Percentiles rank a stretch among this genome's conserved stretches.
Evolutionary conservation across 2,329 filamentous ascomycete species (phyloP).

Genomic region (Monosporascus cannonballus): DNA sequence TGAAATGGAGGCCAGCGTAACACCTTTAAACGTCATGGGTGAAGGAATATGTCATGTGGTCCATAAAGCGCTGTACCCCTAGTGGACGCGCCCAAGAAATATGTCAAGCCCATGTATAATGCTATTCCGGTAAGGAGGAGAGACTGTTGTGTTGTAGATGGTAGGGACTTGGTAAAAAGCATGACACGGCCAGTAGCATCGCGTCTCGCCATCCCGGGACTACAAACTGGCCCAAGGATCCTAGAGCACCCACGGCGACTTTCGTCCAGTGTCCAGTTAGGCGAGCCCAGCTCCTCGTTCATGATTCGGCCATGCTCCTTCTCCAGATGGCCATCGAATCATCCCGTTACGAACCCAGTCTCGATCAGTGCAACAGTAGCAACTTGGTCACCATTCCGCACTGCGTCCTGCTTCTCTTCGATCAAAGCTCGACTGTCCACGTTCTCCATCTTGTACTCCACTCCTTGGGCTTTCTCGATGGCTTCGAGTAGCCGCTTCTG

Average conservation of each 20-base stretch:
- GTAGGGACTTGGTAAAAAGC: no score
- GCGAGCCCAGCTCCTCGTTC: constrained; percentile 24
- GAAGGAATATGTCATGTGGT: no score
- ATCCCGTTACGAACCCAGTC: constrained; percentile 25
- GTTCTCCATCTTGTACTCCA: constrained; percentile 27
- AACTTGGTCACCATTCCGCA: constrained; percentile 14
- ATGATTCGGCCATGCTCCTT: constrained; percentile 24
- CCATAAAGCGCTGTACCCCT: no score
- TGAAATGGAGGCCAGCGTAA: no score
- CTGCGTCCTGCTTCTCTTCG: constrained; percentile 22
- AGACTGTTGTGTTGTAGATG: no score
- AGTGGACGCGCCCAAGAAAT: no score
- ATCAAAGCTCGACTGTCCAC: constrained; percentile 21
- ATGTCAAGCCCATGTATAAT: no score
- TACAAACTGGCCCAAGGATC: constrained; percentile 1
- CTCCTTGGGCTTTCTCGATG: constrained; percentile 41
- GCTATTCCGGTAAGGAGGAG: no score
- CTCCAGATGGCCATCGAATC: constrained; percentile 26
- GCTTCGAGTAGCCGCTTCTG: constrained; percentile 35
- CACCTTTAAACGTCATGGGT: no score
- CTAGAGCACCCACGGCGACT: constrained; percentile 13
- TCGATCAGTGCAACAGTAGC: constrained; percentile 25
- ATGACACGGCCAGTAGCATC: no score
- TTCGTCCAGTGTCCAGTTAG: constrained; percentile 19
- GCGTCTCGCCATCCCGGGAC: no score